phyloP scores from a whole-genome alignment of 345 rosid species.

The Murraya koenigii region DNA sequence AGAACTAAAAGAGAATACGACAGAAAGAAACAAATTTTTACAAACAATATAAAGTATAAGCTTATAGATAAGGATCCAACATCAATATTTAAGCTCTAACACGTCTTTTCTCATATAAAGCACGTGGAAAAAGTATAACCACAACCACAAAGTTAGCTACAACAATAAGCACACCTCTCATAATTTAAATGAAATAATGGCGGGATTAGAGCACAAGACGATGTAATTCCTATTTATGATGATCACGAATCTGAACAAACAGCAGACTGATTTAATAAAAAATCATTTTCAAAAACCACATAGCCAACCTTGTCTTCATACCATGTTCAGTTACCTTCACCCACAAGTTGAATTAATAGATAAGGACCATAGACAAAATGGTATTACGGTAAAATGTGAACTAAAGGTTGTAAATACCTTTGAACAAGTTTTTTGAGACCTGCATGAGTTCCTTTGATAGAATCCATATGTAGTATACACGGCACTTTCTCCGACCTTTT shows the following conservation, averaged over 20 bases:
- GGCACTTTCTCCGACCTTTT: constrained; percentile 56
- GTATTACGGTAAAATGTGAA: neutral
- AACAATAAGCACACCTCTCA: neutral
- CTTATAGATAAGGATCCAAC: neutral
- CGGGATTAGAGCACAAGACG: neutral
- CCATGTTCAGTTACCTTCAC: neutral
- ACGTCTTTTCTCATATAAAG: neutral
- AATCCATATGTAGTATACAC: constrained; percentile 96
- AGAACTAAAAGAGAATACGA: neutral
- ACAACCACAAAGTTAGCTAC: neutral
- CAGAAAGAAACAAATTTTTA: constrained; percentile 1
- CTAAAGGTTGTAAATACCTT: constrained; percentile 51
- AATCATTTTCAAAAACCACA: neutral
- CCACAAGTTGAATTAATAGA: neutral
- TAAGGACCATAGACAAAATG: neutral
- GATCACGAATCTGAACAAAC: no score
- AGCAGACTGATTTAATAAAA: no score
- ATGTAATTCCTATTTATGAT: no score
- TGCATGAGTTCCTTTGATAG: constrained; percentile 92
- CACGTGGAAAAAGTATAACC: neutral
- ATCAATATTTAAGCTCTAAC: neutral
- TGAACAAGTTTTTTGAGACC: constrained; percentile 92
- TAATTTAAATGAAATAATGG: neutral
- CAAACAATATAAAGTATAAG: neutral
- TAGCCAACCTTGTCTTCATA: neutral